Evolutionary conservation across 2,329 filamentous ascomycete species (phyloP), one percentile per base, ranked within the genome.

Genomic region (Bimuria novae-zelandiae): DNA sequence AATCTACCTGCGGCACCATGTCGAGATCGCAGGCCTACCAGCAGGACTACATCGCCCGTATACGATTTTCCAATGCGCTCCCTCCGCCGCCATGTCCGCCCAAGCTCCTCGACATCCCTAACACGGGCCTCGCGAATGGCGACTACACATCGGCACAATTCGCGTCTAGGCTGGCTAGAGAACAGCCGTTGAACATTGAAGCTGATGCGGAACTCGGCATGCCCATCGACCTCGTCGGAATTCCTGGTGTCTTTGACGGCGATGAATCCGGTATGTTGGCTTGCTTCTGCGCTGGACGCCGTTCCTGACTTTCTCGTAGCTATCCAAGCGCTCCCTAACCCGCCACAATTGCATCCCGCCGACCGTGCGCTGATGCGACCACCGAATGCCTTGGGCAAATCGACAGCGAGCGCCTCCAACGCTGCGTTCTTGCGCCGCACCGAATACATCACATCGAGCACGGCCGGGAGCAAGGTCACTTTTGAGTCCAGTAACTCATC

Each of bases 201-300:
- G 92, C 92, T 25, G 94, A 99, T 83, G 94, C 92, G 7, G 94
- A 99, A 79, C 84, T 97, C 64, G 94, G 94, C 52, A 97, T 99
- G 94, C 92, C 92, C 54, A 86, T 99, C 70, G 93, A 97, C 73
- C 78, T 99, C 63, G 89, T 97, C 52, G 94, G 94, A 67, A 90
- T 97, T 78, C 93, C 93, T 6, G 92, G 92, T 25, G 87, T 97
- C 52, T 97, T 97, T 69, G 88, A 97, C 67, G 93, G 92, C 53
- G 92, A 97, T 73, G 93, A 97, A 79, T 89, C 89, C 77, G 91
- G 92, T 97, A 81, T 56, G 79, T 51, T 23, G 49, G 12, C 12
- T 67, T 29, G 23, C 16, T 25, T 41, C n/a, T 30, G 37, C 40
- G 35, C 40, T 7, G 12, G 5, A 5, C 29, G 12, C 12, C 30